Evolutionary conservation across 1,284 basidiomycete genomes (phyloP), one percentile per base, ranked within the genome.

Genomic region (Ustilago lituana): DNA sequence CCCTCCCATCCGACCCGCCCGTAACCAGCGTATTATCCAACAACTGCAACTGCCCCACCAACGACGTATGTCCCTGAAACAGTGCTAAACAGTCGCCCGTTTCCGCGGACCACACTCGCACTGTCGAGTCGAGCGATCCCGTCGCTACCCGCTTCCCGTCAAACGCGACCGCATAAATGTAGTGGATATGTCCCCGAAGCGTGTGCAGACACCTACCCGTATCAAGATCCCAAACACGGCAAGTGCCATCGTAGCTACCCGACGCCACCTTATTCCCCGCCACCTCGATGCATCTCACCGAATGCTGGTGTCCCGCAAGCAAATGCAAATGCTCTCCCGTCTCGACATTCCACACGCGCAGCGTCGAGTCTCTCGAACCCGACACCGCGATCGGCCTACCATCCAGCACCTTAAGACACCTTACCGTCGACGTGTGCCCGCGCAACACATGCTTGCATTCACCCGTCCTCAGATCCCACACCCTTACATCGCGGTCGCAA

Each of bases 341-440:
- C 80, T 91, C 90, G 46, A 98, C 87, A 82, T 98, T 91, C 95
- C 95, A 98, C 1, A 97, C 92, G 0, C 93, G 87, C 49, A 98
- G 80, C 1, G 92, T 93, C 20, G 87, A 85, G 54, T 79, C 73
- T 15, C 95, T 87, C 35, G 93, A 92, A 46, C 94, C 95, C 0
- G 92, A 91, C 20, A 98, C 88, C 2, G 92, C 93, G 44, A 96
- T 87, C 0, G 95, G 93, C 5, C 91, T 87, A 37, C 90, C 89
- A 76, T 94, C 90, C 36, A 98, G 84, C 14, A 94, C 90, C 74
- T 91, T 91, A 57, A 97, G 85, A 82, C 93, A 97, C 26, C 95
- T 89, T 56, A 98, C 91, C 0, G 94, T 98, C 0, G 93, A 92
- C 0, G 89, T 89, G 83, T 98, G 95, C 0, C 94, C 95, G 5